Percentiles rank a stretch among this genome's conserved stretches.
Evolutionary conservation across 306 rosid genomes (phyloP).

Genomic region (Fagus crenata): DNA sequence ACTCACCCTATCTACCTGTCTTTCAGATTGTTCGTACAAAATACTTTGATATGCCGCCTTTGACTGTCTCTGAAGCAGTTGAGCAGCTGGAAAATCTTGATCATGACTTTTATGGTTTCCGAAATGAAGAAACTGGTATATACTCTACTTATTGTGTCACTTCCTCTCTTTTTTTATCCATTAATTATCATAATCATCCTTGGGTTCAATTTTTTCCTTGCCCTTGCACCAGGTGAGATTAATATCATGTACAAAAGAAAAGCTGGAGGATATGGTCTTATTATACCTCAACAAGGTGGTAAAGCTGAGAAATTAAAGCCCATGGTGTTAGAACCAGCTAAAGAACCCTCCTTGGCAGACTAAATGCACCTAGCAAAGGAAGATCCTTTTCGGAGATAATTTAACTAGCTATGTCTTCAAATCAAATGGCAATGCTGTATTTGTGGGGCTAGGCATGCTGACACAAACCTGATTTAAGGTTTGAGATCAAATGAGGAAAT

Average conservation of each 20-base stretch:
- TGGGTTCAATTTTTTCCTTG: conserved; percentile 18
- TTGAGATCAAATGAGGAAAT: conserved; percentile 26
- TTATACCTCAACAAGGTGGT: conserved; percentile 70
- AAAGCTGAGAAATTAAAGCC: conserved; percentile 47
- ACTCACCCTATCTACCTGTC: conserved; percentile 26
- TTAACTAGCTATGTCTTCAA: conserved; percentile 29
- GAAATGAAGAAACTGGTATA: conserved; percentile 92
- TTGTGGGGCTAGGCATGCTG: conserved; percentile 33
- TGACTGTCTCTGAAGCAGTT: conserved; percentile 83
- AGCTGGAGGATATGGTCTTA: conserved; percentile 86
- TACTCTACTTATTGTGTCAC: background rate
- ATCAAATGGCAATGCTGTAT: conserved; percentile 20
- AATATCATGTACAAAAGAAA: conserved; percentile 82
- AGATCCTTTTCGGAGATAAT: conserved; percentile 23
- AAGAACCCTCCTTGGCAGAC: conserved; percentile 59
- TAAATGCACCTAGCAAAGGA: conserved; percentile 29
- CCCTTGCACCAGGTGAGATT: conserved; percentile 61
- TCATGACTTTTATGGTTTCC: conserved; percentile 88
- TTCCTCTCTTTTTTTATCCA: background rate
- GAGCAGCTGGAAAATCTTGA: conserved; percentile 83
- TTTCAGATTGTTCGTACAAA: conserved; percentile 83
- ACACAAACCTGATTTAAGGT: conserved; percentile 14
- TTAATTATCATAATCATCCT: conserved; percentile 15
- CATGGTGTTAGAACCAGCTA: conserved; percentile 39
- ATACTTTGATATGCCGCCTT: conserved; percentile 93